phyloP scores from a whole-genome alignment of 1,139 yeast species.

The Scheffersomyces segobiensis region DNA sequence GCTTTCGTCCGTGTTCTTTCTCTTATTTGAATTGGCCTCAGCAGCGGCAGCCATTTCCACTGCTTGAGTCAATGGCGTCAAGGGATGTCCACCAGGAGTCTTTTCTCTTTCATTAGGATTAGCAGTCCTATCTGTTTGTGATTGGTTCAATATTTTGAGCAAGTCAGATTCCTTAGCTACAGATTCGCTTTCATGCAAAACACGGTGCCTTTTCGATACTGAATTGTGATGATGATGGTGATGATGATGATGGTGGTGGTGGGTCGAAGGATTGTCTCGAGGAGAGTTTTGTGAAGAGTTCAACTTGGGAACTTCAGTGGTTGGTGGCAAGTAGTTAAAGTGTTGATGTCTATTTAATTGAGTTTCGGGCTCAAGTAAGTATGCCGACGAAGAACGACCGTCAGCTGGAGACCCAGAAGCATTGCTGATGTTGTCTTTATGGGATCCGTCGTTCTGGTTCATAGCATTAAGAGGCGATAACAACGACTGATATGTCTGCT shows the following conservation, averaged over 20 bases:
- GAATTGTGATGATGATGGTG: conserved; percentile 27
- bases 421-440: neutral
- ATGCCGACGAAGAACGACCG: conserved; percentile 4
- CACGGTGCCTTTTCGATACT: conserved; percentile 1
- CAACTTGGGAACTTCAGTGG: conserved; percentile 69
- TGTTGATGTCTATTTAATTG: conserved; percentile 63
- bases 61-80: conserved; percentile 47
- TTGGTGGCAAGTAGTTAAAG: conserved; percentile 71
- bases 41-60: conserved; percentile 44
- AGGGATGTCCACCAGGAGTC: conserved; percentile 14
- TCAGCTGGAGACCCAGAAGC: neutral
- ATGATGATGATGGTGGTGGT: conserved; percentile 29
- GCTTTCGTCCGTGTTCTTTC: conserved; percentile 6
- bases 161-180: conserved; percentile 41
- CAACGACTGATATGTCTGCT: neutral
- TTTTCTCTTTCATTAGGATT: neutral
- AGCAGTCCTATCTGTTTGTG: conserved; percentile 5
- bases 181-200: conserved; percentile 3
- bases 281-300: conserved; percentile 49
- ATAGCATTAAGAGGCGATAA: neutral
- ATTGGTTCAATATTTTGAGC: conserved; percentile 36
- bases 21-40: conserved; percentile 19
- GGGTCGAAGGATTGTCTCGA: conserved; percentile 13
- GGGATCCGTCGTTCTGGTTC: neutral
- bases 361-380: conserved; percentile 53